Conservation (phyloP, 2,329 filamentous ascomycete genomes). For the Lecanicillium sp. region DNA sequence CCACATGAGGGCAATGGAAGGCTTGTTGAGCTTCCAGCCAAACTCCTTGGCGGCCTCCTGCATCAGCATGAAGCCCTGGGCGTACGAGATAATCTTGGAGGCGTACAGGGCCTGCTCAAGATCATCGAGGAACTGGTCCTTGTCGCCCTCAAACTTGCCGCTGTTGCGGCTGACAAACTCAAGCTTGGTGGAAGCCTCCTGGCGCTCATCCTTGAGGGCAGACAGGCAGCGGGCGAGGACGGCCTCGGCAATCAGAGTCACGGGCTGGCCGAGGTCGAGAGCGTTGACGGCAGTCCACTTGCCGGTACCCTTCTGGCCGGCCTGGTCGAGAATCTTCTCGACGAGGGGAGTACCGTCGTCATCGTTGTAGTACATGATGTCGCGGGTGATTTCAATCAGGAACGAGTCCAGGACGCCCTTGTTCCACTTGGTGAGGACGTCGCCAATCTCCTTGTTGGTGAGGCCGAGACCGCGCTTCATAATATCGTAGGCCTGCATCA, state of each 20-base stretch:
- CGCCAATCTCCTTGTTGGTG: conserved; percentile 87
- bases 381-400: conserved; percentile 97
- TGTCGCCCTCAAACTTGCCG: conserved; percentile 77
- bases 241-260: conserved; percentile 94
- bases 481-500: conserved; percentile 85
- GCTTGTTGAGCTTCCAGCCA: conserved; percentile 99
- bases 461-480: conserved; percentile 96
- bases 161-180: conserved; percentile 63
- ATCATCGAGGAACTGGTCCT: conserved; percentile 88
- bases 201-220: conserved; percentile 88
- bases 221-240: conserved; percentile 93
- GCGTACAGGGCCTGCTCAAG: conserved; percentile 98
- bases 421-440: conserved; percentile 95
- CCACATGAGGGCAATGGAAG: conserved; percentile 99
- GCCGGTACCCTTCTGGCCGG: conserved; percentile 98
- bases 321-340: conserved; percentile 98
- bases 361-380: conserved; percentile 98
- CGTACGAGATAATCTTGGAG: conserved; percentile 99
- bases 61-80: conserved; percentile 99
- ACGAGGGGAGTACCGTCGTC: conserved; percentile 84
- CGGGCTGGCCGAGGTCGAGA: conserved; percentile 95
- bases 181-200: conserved; percentile 70
- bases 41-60: conserved; percentile 97
- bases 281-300: conserved; percentile 99
- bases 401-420: conserved; percentile 97